A percentile compares a stretch with the other conserved stretches of the same genome.
Evolutionary conservation across 148 eudicot species (phyloP).

Genomic region (Diospyros kaki): DNA sequence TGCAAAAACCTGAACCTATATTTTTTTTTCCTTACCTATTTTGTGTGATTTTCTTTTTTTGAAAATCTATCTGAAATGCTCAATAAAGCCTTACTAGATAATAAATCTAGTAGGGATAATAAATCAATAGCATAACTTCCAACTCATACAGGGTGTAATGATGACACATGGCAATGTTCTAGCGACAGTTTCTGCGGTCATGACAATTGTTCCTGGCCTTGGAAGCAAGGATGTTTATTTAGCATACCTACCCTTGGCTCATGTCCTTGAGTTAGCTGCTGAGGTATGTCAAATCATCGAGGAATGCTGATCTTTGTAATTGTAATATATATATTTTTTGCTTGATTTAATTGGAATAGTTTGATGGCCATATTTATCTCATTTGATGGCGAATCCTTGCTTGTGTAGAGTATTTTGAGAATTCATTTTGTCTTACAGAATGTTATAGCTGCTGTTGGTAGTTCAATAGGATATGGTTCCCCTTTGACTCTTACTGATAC

Average conservation of each 20-base stretch:
- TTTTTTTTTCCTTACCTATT: background rate
- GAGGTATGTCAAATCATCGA: conserved; percentile 46
- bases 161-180: conserved; percentile 96
- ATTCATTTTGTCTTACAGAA: conserved; percentile 42
- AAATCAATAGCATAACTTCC: background rate
- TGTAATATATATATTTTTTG: too few species aligned
- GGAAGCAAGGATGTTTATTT: conserved; percentile 71
- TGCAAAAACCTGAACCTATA: background rate
- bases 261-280: conserved; percentile 88
- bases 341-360: background rate
- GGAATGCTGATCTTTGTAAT: background rate
- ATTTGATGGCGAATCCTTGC: background rate
- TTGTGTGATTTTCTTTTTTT: background rate
- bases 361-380: background rate
- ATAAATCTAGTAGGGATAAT: background rate
- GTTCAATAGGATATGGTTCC: conserved; percentile 87
- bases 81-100: background rate
- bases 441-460: conserved; percentile 67
- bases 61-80: conserved; percentile 2
- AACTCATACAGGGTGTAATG: conserved; percentile 76
- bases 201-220: conserved; percentile 77
- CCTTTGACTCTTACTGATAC: conserved; percentile 92
- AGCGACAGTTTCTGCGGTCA: conserved; percentile 86
- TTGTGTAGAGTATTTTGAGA: background rate
- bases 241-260: conserved; percentile 91